These are phyloP conservation scores for Diplodia scrobiculata DNA, from an alignment of 2,329 filamentous ascomycete species.

Conservation along the genomic window DNA sequence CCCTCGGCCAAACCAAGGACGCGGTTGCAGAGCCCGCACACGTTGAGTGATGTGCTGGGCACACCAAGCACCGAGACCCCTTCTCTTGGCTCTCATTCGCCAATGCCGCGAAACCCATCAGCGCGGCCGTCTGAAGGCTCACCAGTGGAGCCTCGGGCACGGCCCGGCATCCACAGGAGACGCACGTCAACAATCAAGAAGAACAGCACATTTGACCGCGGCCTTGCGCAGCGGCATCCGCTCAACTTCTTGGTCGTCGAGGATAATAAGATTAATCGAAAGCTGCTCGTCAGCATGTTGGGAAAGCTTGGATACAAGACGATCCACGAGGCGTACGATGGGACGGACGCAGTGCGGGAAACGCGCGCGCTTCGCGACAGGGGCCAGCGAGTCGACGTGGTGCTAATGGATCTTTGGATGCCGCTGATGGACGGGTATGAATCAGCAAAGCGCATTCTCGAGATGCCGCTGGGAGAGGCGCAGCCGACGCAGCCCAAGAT, in stretches of 20 bases:
- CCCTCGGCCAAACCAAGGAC: conserved; percentile 27
- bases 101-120: conserved; percentile 31
- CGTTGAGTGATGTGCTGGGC: conserved; percentile 5
- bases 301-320: conserved; percentile 66
- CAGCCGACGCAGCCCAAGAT: conserved; percentile 51
- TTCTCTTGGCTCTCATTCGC: conserved; percentile 32
- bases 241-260: conserved; percentile 70
- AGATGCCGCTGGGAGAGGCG: conserved; percentile 47
- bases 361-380: conserved; percentile 51
- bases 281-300: conserved; percentile 67
- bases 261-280: conserved; percentile 72
- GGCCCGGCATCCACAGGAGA: conserved; percentile 3
- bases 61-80: conserved; percentile 8
- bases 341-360: conserved; percentile 65
- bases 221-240: conserved; percentile 62
- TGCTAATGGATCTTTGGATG: conserved; percentile 79
- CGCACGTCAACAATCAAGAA: conserved; percentile 32
- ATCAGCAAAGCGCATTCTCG: conserved; percentile 64
- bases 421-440: conserved; percentile 72
- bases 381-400: conserved; percentile 57
- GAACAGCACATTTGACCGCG: conserved; percentile 53
- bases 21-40: conserved; percentile 22
- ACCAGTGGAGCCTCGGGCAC: conserved; percentile 28
- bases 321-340: conserved; percentile 67
- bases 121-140: conserved; percentile 33